Conservation (phyloP, 352 stramenopile genomes). For the Globisporangium splendens region DNA sequence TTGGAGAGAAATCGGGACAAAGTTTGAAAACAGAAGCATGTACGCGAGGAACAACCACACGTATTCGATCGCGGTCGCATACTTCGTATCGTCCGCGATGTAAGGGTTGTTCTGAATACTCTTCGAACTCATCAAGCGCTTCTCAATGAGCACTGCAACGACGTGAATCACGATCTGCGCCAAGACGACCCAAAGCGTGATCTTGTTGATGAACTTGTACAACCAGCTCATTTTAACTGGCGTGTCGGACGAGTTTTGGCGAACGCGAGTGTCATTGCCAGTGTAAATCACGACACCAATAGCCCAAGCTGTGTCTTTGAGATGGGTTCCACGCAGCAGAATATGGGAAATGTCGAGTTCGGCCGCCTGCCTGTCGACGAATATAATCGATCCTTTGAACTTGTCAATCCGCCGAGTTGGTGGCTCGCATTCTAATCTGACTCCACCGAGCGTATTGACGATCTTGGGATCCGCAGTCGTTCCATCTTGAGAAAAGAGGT, state of each 20-base stretch:
- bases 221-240: conserved; percentile 73
- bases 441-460: conserved; percentile 10
- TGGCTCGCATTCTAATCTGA: conserved; percentile 38
- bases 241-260: conserved; percentile 70
- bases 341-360: conserved; percentile 69
- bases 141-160: conserved; percentile 43
- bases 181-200: conserved; percentile 75
- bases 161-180: conserved; percentile 57
- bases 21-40: conserved; percentile 89
- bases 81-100: conserved; percentile 36
- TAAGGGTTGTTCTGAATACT: conserved; percentile 36
- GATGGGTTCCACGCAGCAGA: conserved; percentile 58
- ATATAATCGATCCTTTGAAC: conserved; percentile 70
- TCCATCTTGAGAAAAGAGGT: conserved; percentile 26
- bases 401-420: conserved; percentile 69
- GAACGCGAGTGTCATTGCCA: conserved; percentile 85
- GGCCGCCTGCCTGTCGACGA: conserved; percentile 14
- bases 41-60: conserved; percentile 77
- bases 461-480: conserved; percentile 15
- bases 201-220: conserved; percentile 76
- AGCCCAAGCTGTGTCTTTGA: conserved; percentile 73
- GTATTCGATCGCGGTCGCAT: conserved; percentile 29
- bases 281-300: conserved; percentile 85
- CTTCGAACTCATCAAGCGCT: conserved; percentile 24
- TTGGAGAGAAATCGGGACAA: conserved; percentile 93